Percentiles rank a stretch among this genome's conserved stretches.
These are phyloP conservation scores for Leccinum obscurum DNA, from an alignment of 768 basidiomycete species.

Conservation along the genomic window DNA sequence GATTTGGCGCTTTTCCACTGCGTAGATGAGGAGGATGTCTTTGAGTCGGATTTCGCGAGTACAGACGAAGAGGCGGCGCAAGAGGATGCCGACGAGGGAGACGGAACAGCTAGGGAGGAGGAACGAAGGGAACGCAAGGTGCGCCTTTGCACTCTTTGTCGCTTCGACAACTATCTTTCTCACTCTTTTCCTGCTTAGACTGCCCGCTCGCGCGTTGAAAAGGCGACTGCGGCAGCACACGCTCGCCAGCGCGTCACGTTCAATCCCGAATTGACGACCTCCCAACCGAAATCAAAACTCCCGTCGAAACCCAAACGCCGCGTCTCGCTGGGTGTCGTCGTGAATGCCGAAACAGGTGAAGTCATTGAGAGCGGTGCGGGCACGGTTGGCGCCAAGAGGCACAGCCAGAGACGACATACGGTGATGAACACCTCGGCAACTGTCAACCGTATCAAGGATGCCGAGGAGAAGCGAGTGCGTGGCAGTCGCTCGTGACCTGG, in stretches of 20 bases:
- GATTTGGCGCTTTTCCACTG: neutral
- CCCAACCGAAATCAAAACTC: conserved; percentile 28
- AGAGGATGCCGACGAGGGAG: conserved; percentile 55
- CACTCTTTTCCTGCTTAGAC: conserved; percentile 38
- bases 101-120: conserved; percentile 58
- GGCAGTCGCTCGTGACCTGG: neutral
- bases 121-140: conserved; percentile 46
- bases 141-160: neutral
- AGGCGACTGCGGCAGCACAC: conserved; percentile 64
- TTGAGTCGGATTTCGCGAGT: conserved; percentile 83
- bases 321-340: conserved; percentile 53
- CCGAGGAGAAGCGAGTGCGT: conserved; percentile 60
- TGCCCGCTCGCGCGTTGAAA: conserved; percentile 56
- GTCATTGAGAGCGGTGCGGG: conserved; percentile 39
- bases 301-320: conserved; percentile 40
- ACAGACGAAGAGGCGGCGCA: conserved; percentile 68
- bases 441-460: conserved; percentile 61
- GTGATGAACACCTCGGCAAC: conserved; percentile 71
- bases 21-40: conserved; percentile 77
- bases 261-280: conserved; percentile 48
- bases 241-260: conserved; percentile 67
- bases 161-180: neutral
- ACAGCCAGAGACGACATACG: conserved; percentile 69
- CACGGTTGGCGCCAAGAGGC: conserved; percentile 35
- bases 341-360: conserved; percentile 64